Evolutionary conservation across 306 rosid genomes (phyloP), one percentile per base, ranked within the genome.

Genomic region (Citrullus colocynthis): DNA sequence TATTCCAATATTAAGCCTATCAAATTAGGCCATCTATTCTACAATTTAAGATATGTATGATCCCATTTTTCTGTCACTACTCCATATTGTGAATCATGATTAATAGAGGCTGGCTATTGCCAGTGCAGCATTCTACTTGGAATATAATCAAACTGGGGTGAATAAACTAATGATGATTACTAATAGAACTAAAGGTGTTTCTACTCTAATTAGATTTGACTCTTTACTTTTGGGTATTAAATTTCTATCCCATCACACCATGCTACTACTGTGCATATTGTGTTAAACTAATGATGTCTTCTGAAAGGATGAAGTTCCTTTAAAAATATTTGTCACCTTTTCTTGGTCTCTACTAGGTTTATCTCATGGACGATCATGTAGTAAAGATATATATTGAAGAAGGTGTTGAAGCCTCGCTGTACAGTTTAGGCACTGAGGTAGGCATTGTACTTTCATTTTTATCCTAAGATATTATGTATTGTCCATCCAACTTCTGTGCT

Each of bases 381-480:
- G 81, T 95, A 48, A 95, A 95, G 82, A 87, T 95, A 67, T 90
- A 88, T 84, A 97, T 88, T 56, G 97, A 95, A 91, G 93, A 80
- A 74, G 97, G 99, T 78, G 83, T 88, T 81, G 99, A 92, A 88
- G 87, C 91, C 72, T 88, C 96, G 32, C 81, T 95, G 49, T 90
- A 92, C 85, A 83, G 96, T 83, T 85, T 95, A 42, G 97, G 99
- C 84, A 84, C 97, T 74, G 99, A 95, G 99, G 99, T 95, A 80
- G 30, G 44, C 64, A 78, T 57, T 57, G 81, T 37, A 52, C 24
- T 48, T 80, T 72, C 82, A 14, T 44, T 24, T 72, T n/a, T 34
- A 76, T 66, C 80, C 79, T 80, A 54, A 52, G 56, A 69, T 54
- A 49, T 78, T 36, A 80, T 77, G 76, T 65, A 51, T 64, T 48